Base-by-base conservation (phyloP, 164 flowering plant genomes). In the Macadamia integrifolia region DNA sequence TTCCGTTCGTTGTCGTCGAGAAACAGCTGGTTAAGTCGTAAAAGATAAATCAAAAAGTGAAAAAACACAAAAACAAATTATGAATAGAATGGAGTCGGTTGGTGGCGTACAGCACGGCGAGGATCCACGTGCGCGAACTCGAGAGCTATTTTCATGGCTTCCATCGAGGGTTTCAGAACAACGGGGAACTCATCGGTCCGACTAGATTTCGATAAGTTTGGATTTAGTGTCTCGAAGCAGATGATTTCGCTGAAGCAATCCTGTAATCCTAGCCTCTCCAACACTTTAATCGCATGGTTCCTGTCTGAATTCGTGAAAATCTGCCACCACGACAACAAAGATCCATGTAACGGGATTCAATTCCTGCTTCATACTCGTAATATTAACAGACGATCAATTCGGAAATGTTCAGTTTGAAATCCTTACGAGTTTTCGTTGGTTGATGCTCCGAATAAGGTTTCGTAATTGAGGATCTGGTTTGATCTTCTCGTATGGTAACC, bases 171-270 rank as follows among this genome's bases (percentile, higher is more conserved):
- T 70, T 93, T 93, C 68, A 91, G 69, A 66, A 91, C 73, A 10
- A 93, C 81, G 0, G 98, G 98, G 69, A 79, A 80, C 70, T 89
- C 89, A 5, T 87, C 85, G 0, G 87, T 87, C 4, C 84, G 78
- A 12, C 64, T 72, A 6, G 90, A 78, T 52, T 69, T 86, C 0
- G 83, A 62, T 3, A 91, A 76, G 62, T 88, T 79, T 5, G 94
- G 98, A 46, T 93, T 93, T 69, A 93, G 77, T 0, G 98, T 88
- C 77, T 93, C 97, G 78, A 93, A 93, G 71, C 94, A 91, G 35
- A 93, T 87, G 66, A 91, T 83, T 32, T 85, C 81, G 8, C 91
- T 96, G 73, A 91, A 91, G 67, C 98, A 93, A 35, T 86, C 94
- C 15, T 69, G 75, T 29, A 93, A 43, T 63, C 88, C 93, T n/a